A percentile compares a stretch with the other conserved stretches of the same genome.
Conservation (phyloP, 306 rosid species). For the Medicago arabica region DNA sequence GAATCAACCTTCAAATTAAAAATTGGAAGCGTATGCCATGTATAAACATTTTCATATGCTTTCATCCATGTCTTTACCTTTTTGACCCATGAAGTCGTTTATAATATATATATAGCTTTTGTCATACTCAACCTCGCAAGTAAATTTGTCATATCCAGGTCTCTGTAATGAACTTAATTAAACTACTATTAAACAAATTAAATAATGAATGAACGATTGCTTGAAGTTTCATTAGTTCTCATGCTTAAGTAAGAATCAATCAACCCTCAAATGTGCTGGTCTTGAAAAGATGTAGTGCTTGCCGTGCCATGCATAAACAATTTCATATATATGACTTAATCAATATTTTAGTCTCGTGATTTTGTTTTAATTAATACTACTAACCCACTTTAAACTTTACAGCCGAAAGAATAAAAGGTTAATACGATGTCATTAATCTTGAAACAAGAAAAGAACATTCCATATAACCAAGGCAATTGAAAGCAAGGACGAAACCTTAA, state of each 20-base stretch:
- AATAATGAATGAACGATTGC: neutral
- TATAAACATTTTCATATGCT: too few relatives aligned
- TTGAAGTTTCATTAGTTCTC: conserved; percentile 17
- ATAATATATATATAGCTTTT: too few relatives aligned
- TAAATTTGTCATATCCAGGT: neutral
- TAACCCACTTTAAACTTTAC: conserved; percentile 46
- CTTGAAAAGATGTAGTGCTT: conserved; percentile 11
- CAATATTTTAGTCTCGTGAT: conserved; percentile 9
- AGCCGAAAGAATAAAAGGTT: conserved; percentile 68
- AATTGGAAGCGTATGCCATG: too few relatives aligned
- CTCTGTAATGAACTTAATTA: neutral
- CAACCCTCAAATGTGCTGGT: neutral
- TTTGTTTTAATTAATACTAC: conserved; percentile 21
- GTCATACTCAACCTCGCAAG: neutral
- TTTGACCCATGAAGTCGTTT: too few relatives aligned
- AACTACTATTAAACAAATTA: neutral
- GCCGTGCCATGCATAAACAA: conserved; percentile 19
- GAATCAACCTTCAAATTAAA: too few relatives aligned
- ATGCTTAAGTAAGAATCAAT: conserved; percentile 31
- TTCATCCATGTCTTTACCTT: too few relatives aligned
- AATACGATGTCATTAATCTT: conserved; percentile 36
- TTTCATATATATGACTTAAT: conserved; percentile 12
- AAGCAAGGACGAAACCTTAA: conserved; percentile 35
- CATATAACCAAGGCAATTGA: conserved; percentile 36
- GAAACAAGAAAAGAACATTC: conserved; percentile 56